Percentiles rank a stretch among this genome's conserved stretches.
These are phyloP conservation scores for Trichosporon sp. DNA, from an alignment of 1,284 basidiomycete species.

Conservation along the genomic window DNA sequence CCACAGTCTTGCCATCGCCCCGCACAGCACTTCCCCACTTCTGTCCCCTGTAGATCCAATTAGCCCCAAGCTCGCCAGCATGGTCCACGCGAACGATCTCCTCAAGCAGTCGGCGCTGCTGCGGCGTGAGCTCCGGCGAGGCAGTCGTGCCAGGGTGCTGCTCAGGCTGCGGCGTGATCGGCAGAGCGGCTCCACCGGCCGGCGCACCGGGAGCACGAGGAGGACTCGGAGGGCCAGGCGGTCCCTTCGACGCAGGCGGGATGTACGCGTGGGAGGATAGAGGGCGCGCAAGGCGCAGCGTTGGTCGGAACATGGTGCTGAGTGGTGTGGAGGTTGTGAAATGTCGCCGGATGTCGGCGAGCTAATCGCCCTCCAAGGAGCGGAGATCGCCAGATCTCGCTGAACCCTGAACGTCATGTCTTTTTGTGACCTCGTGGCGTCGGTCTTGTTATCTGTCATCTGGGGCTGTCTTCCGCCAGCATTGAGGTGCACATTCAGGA, in stretches of 20 bases:
- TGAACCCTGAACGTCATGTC: not conserved
- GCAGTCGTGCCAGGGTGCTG: slow-evolving; percentile 31
- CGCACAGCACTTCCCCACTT: slow-evolving; percentile 59
- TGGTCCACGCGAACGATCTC: slow-evolving; percentile 72
- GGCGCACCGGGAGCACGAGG: slow-evolving; percentile 6
- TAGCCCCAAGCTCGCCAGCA: slow-evolving; percentile 86
- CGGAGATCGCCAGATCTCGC: not conserved
- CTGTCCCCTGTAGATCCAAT: slow-evolving; percentile 87
- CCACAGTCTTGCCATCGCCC: slow-evolving; percentile 57
- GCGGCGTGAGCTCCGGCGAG: slow-evolving; percentile 31
- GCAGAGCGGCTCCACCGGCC: not conserved
- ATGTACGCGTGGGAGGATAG: slow-evolving; percentile 20
- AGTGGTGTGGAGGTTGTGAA: not conserved
- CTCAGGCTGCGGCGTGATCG: slow-evolving; percentile 3
- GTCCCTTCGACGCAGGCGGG: slow-evolving; percentile 9
- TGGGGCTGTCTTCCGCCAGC: no score
- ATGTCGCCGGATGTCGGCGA: slow-evolving; percentile 1
- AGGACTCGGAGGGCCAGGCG: slow-evolving; percentile 3
- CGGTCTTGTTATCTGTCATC: no score
- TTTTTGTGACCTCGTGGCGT: not conserved
- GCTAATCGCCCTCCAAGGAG: not conserved
- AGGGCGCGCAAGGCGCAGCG: not conserved
- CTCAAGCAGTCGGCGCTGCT: slow-evolving; percentile 41
- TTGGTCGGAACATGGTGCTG: slow-evolving; percentile 6
- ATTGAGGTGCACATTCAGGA: no score